Conservation (phyloP, 1,284 basidiomycete genomes). For the Macrocystidia cucumis region DNA sequence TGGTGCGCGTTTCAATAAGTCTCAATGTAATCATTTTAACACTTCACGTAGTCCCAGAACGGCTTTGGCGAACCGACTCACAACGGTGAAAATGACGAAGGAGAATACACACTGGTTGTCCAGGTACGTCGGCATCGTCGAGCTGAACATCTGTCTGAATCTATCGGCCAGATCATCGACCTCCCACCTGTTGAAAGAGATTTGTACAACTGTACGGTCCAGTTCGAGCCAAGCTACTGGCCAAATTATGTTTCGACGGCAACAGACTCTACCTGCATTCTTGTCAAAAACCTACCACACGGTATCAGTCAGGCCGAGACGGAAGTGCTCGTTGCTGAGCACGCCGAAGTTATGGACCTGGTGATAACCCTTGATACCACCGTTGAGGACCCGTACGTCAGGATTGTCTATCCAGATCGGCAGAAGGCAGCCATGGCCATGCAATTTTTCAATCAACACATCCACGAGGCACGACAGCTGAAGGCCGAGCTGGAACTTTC, state of each 20-base stretch:
- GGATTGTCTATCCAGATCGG: slow-evolving; percentile 20
- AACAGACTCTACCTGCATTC: slow-evolving; percentile 28
- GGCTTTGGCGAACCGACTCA: too few relatives aligned
- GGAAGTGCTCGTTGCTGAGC: slow-evolving; percentile 15
- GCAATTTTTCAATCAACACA: slow-evolving; percentile 9
- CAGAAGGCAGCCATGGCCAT: slow-evolving; percentile 25
- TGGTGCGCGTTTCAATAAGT: too few relatives aligned
- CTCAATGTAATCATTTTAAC: too few relatives aligned
- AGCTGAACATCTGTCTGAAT: too few relatives aligned
- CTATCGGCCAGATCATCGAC: slow-evolving; percentile 11
- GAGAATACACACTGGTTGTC: too few relatives aligned
- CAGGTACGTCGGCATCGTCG: too few relatives aligned
- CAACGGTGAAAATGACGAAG: too few relatives aligned
- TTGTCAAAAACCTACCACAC: slow-evolving; percentile 29
- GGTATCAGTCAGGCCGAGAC: slow-evolving; percentile 19
- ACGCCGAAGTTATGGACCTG: slow-evolving; percentile 20
- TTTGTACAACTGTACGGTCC: slow-evolving; percentile 28
- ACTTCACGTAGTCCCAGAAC: too few relatives aligned
- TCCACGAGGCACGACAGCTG: too few relatives aligned
- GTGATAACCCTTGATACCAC: slow-evolving; percentile 13
- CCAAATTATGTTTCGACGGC: slow-evolving; percentile 27
- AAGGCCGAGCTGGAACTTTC: too few relatives aligned
- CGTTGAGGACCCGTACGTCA: slow-evolving; percentile 17
- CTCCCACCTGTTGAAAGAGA: slow-evolving; percentile 18
- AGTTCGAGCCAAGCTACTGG: slow-evolving; percentile 26